A percentile compares a stretch with the other conserved stretches of the same genome.
These are phyloP conservation scores for Arthrobotrys entomopaga DNA, from an alignment of 2,329 filamentous ascomycete species.

Conservation along the genomic window DNA sequence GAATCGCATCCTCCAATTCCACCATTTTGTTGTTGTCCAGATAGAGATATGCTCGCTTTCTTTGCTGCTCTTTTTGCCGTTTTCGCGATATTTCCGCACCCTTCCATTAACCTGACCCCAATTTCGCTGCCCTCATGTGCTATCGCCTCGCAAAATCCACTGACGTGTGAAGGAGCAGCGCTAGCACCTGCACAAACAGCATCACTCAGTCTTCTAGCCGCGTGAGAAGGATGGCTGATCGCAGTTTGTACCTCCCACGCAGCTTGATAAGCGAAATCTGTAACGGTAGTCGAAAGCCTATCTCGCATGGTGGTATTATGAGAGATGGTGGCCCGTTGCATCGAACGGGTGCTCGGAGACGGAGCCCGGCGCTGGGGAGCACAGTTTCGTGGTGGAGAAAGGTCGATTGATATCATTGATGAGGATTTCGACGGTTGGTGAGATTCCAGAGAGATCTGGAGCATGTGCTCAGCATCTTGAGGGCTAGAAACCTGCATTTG, in stretches of 20 bases:
- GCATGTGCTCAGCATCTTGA: not conserved
- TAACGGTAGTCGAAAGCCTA: constrained; percentile 14
- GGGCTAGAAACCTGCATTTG: no score
- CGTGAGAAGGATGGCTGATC: constrained; percentile 18
- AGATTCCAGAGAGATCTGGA: not conserved
- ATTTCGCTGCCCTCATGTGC: constrained; percentile 1
- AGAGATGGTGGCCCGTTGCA: constrained; percentile 16
- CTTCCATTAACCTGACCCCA: not conserved
- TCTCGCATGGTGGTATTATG: constrained; percentile 22
- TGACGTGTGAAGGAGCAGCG: constrained; percentile 6
- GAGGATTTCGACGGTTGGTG: not conserved
- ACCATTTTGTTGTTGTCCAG: constrained; percentile 22
- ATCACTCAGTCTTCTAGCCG: constrained; percentile 14
- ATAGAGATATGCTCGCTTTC: constrained; percentile 15
- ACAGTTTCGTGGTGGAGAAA: constrained; percentile 13
- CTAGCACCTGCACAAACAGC: not conserved
- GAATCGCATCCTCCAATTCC: constrained; percentile 20
- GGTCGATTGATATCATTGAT: constrained; percentile 20
- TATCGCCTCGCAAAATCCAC: not conserved
- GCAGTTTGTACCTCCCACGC: constrained; percentile 34
- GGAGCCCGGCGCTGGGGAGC: not conserved
- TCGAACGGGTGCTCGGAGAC: constrained; percentile 5
- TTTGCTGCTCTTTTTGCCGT: constrained; percentile 8
- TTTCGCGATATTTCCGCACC: constrained; percentile 9
- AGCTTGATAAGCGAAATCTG: constrained; percentile 33